Conservation (phyloP, 257 asterid species). For the Striga asiatica region DNA sequence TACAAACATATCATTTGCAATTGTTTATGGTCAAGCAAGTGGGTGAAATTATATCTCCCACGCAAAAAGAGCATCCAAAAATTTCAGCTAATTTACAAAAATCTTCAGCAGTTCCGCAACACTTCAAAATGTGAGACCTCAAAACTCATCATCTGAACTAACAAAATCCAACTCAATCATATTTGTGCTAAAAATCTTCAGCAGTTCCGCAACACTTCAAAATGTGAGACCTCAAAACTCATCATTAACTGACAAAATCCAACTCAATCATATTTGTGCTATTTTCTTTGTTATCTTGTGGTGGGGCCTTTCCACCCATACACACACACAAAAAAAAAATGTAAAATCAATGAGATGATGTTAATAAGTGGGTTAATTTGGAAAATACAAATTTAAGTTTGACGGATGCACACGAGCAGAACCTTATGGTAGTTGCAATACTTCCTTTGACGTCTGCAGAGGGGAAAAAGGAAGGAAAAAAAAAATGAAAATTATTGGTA, state of each 20-base stretch:
- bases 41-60: too few species aligned
- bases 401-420: constrained; percentile 10
- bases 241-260: constrained; percentile 67
- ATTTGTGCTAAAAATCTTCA: neutral
- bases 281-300: constrained; percentile 21
- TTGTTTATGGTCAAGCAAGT: neutral
- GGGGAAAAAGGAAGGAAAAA: neutral
- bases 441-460: constrained; percentile 51
- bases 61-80: too few species aligned
- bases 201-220: neutral
- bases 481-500: too few species aligned
- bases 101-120: neutral
- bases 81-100: neutral
- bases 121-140: constrained; percentile 5
- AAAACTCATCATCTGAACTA: constrained; percentile 76
- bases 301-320: constrained; percentile 20
- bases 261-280: constrained; percentile 76
- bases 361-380: neutral
- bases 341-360: neutral
- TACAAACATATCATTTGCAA: neutral
- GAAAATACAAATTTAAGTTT: neutral
- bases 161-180: constrained; percentile 63
- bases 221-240: constrained; percentile 28
- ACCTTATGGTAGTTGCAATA: constrained; percentile 78
- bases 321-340: constrained; percentile 11